phyloP scores from a whole-genome alignment of 495 filamentous ascomycete species.

The Hapsidospora chrysogenum region DNA sequence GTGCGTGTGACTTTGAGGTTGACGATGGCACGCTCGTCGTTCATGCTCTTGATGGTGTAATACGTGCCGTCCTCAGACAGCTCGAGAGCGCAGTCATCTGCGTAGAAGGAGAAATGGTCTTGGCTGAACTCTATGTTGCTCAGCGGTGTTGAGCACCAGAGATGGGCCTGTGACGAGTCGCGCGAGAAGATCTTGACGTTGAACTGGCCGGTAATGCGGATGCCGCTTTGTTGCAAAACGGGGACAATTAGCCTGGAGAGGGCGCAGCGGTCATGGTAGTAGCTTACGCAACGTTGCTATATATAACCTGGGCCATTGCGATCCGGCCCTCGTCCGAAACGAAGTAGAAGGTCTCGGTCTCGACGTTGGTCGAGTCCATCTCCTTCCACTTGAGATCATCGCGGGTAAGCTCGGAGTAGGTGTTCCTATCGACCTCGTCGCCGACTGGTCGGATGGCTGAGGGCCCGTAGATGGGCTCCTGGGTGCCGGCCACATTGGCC shows the following conservation, averaged over 20 bases:
- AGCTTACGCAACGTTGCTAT: constrained; percentile 90
- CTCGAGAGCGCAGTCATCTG: constrained; percentile 64
- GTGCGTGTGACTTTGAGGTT: constrained; percentile 63
- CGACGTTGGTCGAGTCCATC: constrained; percentile 72
- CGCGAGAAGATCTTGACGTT: constrained; percentile 79
- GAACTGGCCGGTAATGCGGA: constrained; percentile 82
- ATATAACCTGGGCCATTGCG: constrained; percentile 79
- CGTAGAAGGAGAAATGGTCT: constrained; percentile 64
- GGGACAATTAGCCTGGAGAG: background rate
- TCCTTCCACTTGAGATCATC: constrained; percentile 69
- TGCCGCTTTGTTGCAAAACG: constrained; percentile 40
- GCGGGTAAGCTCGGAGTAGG: constrained; percentile 58
- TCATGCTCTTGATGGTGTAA: constrained; percentile 74
- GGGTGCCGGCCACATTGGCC: constrained; percentile 81
- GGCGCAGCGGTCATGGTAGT: constrained; percentile 1
- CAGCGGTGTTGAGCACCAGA: constrained; percentile 70
- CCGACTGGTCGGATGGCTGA: constrained; percentile 73
- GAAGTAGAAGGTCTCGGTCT: constrained; percentile 94
- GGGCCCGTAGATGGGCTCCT: constrained; percentile 92
- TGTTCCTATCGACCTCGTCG: constrained; percentile 44
- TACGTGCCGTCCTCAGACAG: constrained; percentile 67
- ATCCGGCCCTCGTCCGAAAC: constrained; percentile 61
- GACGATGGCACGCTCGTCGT: constrained; percentile 59
- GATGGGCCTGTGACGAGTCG: constrained; percentile 41
- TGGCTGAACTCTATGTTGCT: constrained; percentile 69